These are phyloP conservation scores for Aureobasidium sp. DNA, from an alignment of 2,329 filamentous ascomycete species.

Conservation along the genomic window DNA sequence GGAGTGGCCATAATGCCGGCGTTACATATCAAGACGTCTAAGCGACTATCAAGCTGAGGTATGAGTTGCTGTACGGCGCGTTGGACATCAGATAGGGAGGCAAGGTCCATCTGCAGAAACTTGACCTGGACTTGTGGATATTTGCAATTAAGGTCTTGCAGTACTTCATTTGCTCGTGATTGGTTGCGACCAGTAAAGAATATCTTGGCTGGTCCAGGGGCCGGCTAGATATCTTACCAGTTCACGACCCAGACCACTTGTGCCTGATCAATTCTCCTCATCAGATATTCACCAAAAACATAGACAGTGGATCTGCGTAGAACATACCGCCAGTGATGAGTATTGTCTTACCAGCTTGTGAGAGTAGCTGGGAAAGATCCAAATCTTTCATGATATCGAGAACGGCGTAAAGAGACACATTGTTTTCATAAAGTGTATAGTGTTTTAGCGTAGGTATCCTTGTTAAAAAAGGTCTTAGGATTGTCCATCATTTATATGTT, in stretches of 20 bases:
- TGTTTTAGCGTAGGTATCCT: too few species aligned
- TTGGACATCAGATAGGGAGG: slow-evolving; percentile 30
- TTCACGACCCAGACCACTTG: slow-evolving; percentile 41
- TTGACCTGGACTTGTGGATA: neutral
- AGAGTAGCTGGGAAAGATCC: neutral
- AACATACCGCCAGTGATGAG: slow-evolving; percentile 14
- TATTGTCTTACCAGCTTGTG: slow-evolving; percentile 16
- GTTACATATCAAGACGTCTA: slow-evolving; percentile 42
- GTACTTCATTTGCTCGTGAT: slow-evolving; percentile 34
- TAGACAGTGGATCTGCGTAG: too few species aligned
- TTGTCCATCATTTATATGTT: neutral
- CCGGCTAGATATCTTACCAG: slow-evolving; percentile 37
- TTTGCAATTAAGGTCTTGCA: slow-evolving; percentile 25
- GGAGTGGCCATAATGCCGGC: slow-evolving; percentile 37
- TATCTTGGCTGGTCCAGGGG: slow-evolving; percentile 39
- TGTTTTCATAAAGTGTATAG: too few species aligned
- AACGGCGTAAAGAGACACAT: too few species aligned
- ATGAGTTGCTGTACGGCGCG: neutral
- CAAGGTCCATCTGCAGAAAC: slow-evolving; percentile 33
- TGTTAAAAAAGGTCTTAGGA: neutral
- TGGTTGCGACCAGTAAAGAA: slow-evolving; percentile 41
- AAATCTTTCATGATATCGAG: neutral
- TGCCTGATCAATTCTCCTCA: slow-evolving; percentile 27
- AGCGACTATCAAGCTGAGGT: slow-evolving; percentile 21
- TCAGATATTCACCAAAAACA: too few species aligned